Base-by-base conservation (phyloP, 139 green algal species). In the Bryopsis sp. region DNA sequence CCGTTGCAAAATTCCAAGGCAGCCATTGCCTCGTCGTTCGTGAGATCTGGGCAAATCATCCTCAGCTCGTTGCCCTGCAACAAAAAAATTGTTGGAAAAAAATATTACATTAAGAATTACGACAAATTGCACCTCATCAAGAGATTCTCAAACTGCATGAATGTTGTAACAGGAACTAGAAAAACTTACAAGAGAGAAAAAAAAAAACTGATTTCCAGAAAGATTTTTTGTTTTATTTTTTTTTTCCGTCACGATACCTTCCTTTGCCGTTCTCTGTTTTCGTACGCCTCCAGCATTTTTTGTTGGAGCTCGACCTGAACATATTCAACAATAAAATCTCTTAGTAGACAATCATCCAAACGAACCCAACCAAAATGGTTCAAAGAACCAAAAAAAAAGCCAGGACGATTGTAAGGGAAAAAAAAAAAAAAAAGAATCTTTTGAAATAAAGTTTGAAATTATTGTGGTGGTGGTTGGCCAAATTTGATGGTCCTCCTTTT, bases 281-380 rank as follows among this genome's bases (percentile, higher is more conserved):
- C 83, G 47, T 88, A 94, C 70, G 84, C 78, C 48, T 84, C 63
- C 28, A 87, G 81, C 77, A 94, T 86, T 46, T 79, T 77, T 22
- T 85, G 78, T 71, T 94, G 85, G 7, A 84, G 68, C 0, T 80
- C 75, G 1, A 91, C 76, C 82, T 92, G 74, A 48, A 75, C 5
- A 29, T 29, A 32, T 33, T 26, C 34, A 67, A 36, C 1, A 39
- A 15, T 2, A 22, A 36, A 54, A n/a, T 64, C 24, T 46, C 15
- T 15, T 24, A 15, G 15, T 64, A 54, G 11, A 19, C 43, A 26
- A 19, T 54, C 15, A 54, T 54, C 43, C 43, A 11, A 26, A 26
- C 19, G 19, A 54, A 54, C 19, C 15, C 19, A 11, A 54, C 15
- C 11, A 11, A 26, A 54, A 54, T 26, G 43, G 15, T 43, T 11